Conservation (phyloP, 2,329 filamentous ascomycete species). For the Dothistroma pini region DNA sequence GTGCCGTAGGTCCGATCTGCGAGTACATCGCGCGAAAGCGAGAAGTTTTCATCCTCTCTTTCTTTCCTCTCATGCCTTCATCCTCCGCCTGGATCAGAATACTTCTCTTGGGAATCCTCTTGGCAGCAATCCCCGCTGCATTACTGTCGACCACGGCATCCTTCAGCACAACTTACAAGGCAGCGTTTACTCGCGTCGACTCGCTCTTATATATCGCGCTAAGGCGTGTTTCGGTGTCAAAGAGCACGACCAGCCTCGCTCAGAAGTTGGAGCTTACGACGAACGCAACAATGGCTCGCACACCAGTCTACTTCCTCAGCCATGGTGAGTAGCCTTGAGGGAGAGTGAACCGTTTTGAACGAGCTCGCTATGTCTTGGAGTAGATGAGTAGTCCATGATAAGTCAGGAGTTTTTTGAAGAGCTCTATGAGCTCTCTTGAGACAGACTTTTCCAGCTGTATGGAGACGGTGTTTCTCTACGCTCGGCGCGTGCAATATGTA, state of each 20-base stretch:
- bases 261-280: neutral
- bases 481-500: too few species aligned
- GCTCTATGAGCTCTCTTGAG: too few species aligned
- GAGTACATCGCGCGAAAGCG: neutral
- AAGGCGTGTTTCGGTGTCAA: neutral
- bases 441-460: too few species aligned
- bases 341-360: too few species aligned
- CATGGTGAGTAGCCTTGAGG: conserved; percentile 18
- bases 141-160: conserved; percentile 9
- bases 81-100: conserved; percentile 12
- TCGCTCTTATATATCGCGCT: neutral
- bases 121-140: conserved; percentile 11
- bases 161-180: neutral
- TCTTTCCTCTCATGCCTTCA: conserved; percentile 11
- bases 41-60: neutral
- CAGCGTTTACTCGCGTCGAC: neutral
- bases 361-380: too few species aligned
- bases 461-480: too few species aligned
- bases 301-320: conserved; percentile 53
- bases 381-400: too few species aligned
- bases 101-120: conserved; percentile 18
- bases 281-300: conserved; percentile 29
- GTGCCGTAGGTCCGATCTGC: neutral
- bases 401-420: too few species aligned
- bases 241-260: neutral